These are phyloP conservation scores for Vigna hirtella DNA, from an alignment of 306 rosid genomes.

Conservation along the genomic window DNA sequence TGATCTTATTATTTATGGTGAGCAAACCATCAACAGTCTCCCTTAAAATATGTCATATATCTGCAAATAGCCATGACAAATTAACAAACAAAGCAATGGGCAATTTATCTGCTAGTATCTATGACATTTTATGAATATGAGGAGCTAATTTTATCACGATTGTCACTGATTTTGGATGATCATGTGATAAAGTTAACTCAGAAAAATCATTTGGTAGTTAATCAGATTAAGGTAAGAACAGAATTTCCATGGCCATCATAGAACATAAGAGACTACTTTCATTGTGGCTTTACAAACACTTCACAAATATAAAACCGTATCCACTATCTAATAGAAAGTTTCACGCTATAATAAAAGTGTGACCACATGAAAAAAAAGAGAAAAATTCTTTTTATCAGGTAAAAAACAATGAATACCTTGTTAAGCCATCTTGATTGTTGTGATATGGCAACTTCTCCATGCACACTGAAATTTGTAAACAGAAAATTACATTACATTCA, in stretches of 20 bases:
- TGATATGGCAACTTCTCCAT: constrained; percentile 82
- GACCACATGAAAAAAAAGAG: neutral
- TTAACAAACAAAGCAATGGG: neutral
- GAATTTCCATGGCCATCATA: neutral
- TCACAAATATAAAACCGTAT: neutral
- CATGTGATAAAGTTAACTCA: too few species aligned
- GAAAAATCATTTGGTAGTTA: too few species aligned
- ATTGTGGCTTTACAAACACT: constrained; percentile 1
- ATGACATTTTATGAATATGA: neutral
- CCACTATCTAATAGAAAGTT: neutral
- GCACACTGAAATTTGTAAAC: constrained; percentile 52
- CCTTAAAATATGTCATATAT: neutral
- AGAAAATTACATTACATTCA: neutral
- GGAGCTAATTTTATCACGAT: neutral
- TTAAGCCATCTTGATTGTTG: constrained; percentile 74
- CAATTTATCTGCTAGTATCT: neutral
- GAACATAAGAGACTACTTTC: neutral
- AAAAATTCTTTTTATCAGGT: neutral
- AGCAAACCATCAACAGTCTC: neutral
- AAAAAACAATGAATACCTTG: constrained; percentile 34
- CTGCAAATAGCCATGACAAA: neutral
- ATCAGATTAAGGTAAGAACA: neutral
- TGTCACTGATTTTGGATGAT: neutral
- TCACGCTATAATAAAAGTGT: neutral
- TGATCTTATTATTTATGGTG: constrained; percentile 16